phyloP scores from a whole-genome alignment of 768 basidiomycete genomes.

The Boletus rubescentipes region DNA sequence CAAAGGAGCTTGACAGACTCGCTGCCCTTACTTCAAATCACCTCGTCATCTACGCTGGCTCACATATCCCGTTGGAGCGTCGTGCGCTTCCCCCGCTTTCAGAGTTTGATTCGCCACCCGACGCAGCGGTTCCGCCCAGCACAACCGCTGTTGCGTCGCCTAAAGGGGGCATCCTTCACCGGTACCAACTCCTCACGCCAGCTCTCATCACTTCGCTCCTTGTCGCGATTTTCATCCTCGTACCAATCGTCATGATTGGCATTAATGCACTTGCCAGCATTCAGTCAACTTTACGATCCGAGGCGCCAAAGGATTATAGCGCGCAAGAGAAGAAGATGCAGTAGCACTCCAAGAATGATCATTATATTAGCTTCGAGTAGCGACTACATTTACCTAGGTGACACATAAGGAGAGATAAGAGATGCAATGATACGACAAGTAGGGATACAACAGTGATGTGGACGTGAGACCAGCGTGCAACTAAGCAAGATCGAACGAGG shows the following conservation, averaged over 20 bases:
- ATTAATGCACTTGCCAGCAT: constrained; percentile 70
- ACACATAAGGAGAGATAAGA: constrained; percentile 22
- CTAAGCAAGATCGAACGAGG: constrained; percentile 8
- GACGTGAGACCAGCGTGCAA: constrained; percentile 10
- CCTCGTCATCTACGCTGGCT: constrained; percentile 66
- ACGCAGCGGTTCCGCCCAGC: constrained; percentile 26
- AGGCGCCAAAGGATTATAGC: constrained; percentile 63
- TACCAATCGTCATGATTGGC: constrained; percentile 65
- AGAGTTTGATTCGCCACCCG: constrained; percentile 29
- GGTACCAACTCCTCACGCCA: constrained; percentile 77
- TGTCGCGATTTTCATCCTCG: constrained; percentile 60
- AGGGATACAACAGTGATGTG: constrained; percentile 31
- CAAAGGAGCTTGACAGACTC: constrained; percentile 48
- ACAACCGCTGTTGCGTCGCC: constrained; percentile 33
- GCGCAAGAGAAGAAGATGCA: constrained; percentile 77
- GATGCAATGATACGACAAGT: constrained; percentile 26
- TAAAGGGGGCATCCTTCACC: constrained; percentile 62
- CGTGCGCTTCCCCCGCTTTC: constrained; percentile 39
- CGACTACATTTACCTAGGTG: constrained; percentile 16
- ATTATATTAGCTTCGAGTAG: constrained; percentile 17
- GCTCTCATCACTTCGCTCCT: constrained; percentile 67
- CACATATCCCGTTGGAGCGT: constrained; percentile 39
- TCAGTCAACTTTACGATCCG: constrained; percentile 63
- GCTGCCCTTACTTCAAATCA: constrained; percentile 54
- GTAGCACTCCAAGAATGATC: constrained; percentile 36